phyloP scores from a whole-genome alignment of 78 protist species.

The Protostelium mycophagum region DNA sequence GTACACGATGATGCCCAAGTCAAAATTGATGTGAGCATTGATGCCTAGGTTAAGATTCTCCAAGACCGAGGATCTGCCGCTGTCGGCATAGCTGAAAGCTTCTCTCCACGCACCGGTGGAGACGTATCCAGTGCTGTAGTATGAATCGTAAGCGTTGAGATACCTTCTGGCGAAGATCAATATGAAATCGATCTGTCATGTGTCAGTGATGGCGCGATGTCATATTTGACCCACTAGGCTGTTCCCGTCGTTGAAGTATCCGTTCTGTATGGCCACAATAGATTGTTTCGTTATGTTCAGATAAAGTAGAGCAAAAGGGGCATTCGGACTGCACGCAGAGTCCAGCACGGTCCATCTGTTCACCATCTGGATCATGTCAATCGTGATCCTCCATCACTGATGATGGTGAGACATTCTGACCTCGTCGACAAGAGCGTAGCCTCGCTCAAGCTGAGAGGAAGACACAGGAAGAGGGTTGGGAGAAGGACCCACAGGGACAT shows the following conservation, averaged over 20 bases:
- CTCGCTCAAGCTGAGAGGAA: background rate
- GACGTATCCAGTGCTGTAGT: background rate
- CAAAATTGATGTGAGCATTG: background rate
- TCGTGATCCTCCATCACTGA: no score
- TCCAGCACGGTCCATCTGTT: background rate
- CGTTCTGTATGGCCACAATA: background rate
- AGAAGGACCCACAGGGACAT: background rate
- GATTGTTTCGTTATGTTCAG: background rate
- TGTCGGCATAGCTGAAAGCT: background rate
- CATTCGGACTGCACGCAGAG: background rate
- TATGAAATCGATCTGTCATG: background rate
- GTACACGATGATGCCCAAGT: background rate
- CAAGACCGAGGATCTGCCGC: background rate
- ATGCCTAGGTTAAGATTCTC: background rate
- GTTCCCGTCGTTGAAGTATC: background rate
- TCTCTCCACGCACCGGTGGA: background rate
- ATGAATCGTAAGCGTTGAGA: background rate
- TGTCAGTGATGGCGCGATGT: background rate
- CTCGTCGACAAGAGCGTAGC: background rate
- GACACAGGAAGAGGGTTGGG: background rate
- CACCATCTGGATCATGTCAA: background rate
- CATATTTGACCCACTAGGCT: background rate
- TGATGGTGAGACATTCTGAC: no score
- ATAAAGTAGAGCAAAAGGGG: background rate
- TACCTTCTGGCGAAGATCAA: background rate